phyloP scores from a whole-genome alignment of 2,329 filamentous ascomycete species.

The Cylindrodendrum hubeiense region DNA sequence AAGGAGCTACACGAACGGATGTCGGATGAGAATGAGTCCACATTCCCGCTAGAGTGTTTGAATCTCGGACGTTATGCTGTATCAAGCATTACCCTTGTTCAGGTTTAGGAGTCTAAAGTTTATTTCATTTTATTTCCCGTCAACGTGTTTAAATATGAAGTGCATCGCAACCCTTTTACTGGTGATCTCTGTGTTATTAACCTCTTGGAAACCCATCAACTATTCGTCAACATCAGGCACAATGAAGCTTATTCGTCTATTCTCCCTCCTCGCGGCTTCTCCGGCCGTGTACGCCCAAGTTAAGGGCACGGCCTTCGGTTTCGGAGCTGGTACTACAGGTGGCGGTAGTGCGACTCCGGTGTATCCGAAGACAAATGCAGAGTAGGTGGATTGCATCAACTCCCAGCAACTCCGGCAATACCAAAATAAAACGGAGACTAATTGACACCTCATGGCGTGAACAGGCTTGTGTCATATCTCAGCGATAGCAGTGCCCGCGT shows the following conservation, averaged over 20 bases:
- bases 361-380: slow-evolving; percentile 62
- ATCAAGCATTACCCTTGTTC: background rate
- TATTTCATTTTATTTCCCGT: background rate
- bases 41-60: background rate
- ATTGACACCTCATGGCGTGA: background rate
- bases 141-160: background rate
- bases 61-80: background rate
- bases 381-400: slow-evolving; percentile 55
- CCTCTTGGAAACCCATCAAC: background rate
- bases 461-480: slow-evolving; percentile 59
- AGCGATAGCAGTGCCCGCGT: slow-evolving; percentile 63
- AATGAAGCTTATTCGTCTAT: slow-evolving; percentile 7
- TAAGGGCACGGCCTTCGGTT: slow-evolving; percentile 53
- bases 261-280: slow-evolving; percentile 1
- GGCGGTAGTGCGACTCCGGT: slow-evolving; percentile 66
- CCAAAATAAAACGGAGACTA: background rate
- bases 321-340: slow-evolving; percentile 68
- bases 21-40: background rate
- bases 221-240: background rate
- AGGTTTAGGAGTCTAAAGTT: background rate
- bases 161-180: background rate
- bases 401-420: no score
- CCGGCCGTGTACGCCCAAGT: slow-evolving; percentile 38
- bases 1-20: background rate
- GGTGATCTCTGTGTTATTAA: background rate